Conservation (phyloP, 148 eudicot genomes). For the Pouteria glomerata region DNA sequence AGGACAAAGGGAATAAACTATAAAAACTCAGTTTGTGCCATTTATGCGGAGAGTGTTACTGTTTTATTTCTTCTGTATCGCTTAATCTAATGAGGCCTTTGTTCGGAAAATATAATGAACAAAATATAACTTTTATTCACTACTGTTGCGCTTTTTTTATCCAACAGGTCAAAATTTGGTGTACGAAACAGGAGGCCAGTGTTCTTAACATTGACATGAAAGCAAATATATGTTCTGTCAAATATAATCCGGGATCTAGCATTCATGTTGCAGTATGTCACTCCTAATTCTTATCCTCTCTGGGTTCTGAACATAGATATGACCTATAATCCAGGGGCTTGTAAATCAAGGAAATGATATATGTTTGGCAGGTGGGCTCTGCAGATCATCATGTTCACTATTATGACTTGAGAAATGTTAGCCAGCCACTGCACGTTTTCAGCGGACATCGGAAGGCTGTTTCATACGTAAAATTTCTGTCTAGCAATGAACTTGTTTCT, state of each 20-base stretch:
- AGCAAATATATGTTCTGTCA: conserved; percentile 89
- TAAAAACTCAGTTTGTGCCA: background rate
- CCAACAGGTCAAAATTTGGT: conserved; percentile 87
- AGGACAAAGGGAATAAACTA: background rate
- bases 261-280: conserved; percentile 65
- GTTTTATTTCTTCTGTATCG: too few relatives aligned
- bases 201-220: conserved; percentile 73
- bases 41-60: background rate
- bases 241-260: conserved; percentile 93
- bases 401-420: conserved; percentile 79
- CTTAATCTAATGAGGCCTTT: background rate
- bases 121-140: background rate
- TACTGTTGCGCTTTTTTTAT: background rate
- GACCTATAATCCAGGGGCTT: background rate
- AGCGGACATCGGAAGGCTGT: conserved; percentile 83
- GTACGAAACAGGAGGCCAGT: conserved; percentile 85
- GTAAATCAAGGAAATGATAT: background rate
- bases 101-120: background rate
- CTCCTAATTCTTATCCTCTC: background rate
- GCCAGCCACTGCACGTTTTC: conserved; percentile 72
- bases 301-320: background rate
- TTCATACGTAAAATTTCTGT: conserved; percentile 85
- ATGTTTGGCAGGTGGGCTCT: conserved; percentile 71
- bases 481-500: conserved; percentile 78
- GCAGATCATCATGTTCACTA: conserved; percentile 89